These are phyloP conservation scores for Picochlorum sp. DNA, from an alignment of 139 green algal genomes.

Conservation along the genomic window DNA sequence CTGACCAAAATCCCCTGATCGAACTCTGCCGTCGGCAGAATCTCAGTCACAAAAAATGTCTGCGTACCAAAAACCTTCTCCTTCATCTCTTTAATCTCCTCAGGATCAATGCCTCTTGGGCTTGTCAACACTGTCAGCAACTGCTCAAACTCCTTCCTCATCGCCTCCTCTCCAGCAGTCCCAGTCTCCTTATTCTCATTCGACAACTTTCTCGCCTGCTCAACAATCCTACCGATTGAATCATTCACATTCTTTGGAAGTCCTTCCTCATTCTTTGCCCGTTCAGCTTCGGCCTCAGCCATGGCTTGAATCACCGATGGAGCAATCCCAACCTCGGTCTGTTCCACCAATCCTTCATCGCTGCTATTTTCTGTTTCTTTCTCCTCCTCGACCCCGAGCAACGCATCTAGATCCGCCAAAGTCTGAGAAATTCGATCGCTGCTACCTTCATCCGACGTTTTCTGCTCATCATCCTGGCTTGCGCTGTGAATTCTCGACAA, in stretches of 20 bases:
- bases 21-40: conserved; percentile 22
- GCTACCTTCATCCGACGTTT: neutral
- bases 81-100: conserved; percentile 46
- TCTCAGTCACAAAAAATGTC: conserved; percentile 80
- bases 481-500: neutral
- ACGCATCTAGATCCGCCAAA: conserved; percentile 56
- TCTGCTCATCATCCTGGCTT: neutral
- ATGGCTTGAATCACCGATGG: conserved; percentile 28
- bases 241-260: conserved; percentile 10
- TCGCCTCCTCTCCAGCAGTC: conserved; percentile 21
- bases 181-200: conserved; percentile 23
- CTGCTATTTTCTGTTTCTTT: conserved; percentile 24
- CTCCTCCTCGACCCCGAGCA: conserved; percentile 70
- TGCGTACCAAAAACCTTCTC: conserved; percentile 64
- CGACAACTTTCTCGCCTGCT: conserved; percentile 34
- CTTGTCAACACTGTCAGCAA: conserved; percentile 36
- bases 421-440: conserved; percentile 44
- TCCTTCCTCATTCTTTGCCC: conserved; percentile 10
- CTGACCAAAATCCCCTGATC: conserved; percentile 52
- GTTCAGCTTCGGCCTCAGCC: conserved; percentile 33
- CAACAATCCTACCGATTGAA: conserved; percentile 21
- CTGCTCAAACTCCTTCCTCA: conserved; percentile 61
- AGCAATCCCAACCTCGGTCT: conserved; percentile 16
- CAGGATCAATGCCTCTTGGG: conserved; percentile 13
- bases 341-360: conserved; percentile 3